Evolutionary conservation across 2,329 filamentous ascomycete genomes (phyloP), one percentile per base, ranked within the genome.

Genomic region (Aspergillus chevalieri): DNA sequence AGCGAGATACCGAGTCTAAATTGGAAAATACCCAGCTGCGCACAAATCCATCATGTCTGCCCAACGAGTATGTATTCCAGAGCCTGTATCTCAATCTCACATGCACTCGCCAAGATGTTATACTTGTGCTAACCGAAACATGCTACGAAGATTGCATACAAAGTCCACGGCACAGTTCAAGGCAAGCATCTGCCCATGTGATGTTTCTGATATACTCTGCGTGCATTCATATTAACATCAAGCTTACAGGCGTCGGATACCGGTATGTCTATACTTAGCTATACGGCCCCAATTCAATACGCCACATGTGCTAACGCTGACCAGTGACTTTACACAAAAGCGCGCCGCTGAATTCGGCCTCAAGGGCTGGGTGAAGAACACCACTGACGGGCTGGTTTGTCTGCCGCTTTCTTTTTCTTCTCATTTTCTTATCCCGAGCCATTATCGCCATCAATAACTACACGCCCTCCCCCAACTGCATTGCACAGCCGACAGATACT

Each of bases 111-210:
- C 21, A 22, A 22, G 21, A 22, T 6, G 21, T 22, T 22, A 22
- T 22, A 22, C 4, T 51, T 43, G 51, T 47, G 15, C 10, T 36
- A 7, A 41, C 50, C 53, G 33, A 57, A 30, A 30, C 26, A 30
- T 45, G 30, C 45, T 14, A 6, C 36, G 7, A 30, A 72, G 69
- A 57, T 71, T 52, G 64, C 65, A 43, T 72, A 71, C 56, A 66
- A 63, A 54, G 84, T 83, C 50, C 82, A 87, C 58, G 85, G 85
- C 47, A 76, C 76, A 36, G 86, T 89, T 10, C 85, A 89, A 78
- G 85, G 85, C 84, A 70, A 53, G 71, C 21, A 47, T 6, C 17
- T 43, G 36, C 9, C 26, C 26, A 30, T 30, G 26, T 30, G 26
- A 30, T 30, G 12, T 9, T 38, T 9, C 34, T 5, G 3, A 38